Evolutionary conservation across 345 rosid genomes (phyloP), one percentile per base, ranked within the genome.

Genomic region (Populus nigra): DNA sequence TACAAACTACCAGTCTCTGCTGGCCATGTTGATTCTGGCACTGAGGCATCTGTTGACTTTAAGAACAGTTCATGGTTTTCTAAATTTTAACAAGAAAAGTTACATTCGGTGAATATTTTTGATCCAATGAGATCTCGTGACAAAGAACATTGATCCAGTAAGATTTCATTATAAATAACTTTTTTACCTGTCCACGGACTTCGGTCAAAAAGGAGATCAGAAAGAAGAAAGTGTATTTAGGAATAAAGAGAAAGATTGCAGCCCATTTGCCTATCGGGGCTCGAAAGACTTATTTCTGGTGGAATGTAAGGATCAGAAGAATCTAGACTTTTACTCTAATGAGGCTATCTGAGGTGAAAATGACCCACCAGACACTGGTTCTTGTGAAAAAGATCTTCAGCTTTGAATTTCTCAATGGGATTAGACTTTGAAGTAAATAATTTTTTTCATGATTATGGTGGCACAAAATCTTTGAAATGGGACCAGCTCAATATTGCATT

Each of bases 231-330:
- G 76, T 68, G 62, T 25, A 6, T 45, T 49, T 36, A 22, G 72
- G 75, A 79, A 76, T 59, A 79, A 83, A 79, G 77, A 49, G 27
- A 38, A 36, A 18, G 50, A 65, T 25, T 62, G 33, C 33, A 75
- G 61, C 49, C 77, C 75, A 82, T 75, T 78, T 77, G 55, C 79
- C 72, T 13, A 50, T 69, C 71, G 57, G 20, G 61, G 68, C 71
- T 68, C 27, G 50, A 45, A 74, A 38, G 41, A 47, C 35, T 74
- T 38, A 25, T 77, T 47, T 73, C 71, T 22, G 33, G 47, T 77
- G 57, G 38, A 33, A 50, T 65, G n/a, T 31, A 55, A 72, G 36
- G 73, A 80, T 65, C 7, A 43, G 36, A 72, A 61, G 76, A 80
- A 76, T 80, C 76, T 27, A 22, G 23, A 17, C 55, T 63, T 74